Evolutionary conservation across 2,329 filamentous ascomycete genomes (phyloP).

Genomic region (Monosporascus cannonballus): DNA sequence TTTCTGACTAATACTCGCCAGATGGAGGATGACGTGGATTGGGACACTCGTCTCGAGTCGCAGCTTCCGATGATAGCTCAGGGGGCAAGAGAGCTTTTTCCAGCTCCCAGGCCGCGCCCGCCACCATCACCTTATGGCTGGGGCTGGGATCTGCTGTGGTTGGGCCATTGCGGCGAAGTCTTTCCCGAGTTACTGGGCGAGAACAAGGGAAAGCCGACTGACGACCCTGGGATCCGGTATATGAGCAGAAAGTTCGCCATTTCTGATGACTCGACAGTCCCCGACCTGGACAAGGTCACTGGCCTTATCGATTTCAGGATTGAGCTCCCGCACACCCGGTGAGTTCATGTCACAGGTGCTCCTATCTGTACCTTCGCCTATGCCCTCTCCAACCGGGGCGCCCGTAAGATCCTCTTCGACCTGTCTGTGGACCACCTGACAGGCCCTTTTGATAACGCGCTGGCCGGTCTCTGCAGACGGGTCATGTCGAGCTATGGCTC

Average conservation of each 20-base stretch:
- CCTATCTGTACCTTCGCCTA: constrained; percentile 27
- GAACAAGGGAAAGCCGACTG: constrained; percentile 16
- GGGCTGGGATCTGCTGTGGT: constrained; percentile 22
- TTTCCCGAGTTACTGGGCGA: constrained; percentile 21
- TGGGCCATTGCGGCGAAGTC: constrained; percentile 25
- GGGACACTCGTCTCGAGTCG: constrained; percentile 29
- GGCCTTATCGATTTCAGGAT: constrained; percentile 22
- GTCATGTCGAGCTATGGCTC: constrained; percentile 16
- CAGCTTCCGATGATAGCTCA: constrained; percentile 26
- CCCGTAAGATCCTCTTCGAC: constrained; percentile 22
- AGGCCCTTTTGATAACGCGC: constrained; percentile 26
- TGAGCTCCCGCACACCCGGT: constrained; percentile 18
- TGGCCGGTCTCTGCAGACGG: constrained; percentile 25
- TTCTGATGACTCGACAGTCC: constrained; percentile 19
- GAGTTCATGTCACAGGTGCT: constrained; percentile 19
- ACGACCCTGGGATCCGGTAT: constrained; percentile 14
- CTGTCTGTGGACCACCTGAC: constrained; percentile 23
- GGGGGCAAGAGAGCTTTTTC: constrained; percentile 25
- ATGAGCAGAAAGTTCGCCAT: constrained; percentile 21
- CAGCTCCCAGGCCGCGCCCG: constrained; percentile 8
- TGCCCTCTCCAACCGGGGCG: constrained; percentile 21
- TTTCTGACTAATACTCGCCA: neutral
- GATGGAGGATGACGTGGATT: constrained; percentile 35
- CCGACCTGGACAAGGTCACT: constrained; percentile 19
- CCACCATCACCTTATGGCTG: constrained; percentile 21